Evolutionary conservation across 305 asterid genomes (phyloP).

Genomic region (Solanum hybrid): DNA sequence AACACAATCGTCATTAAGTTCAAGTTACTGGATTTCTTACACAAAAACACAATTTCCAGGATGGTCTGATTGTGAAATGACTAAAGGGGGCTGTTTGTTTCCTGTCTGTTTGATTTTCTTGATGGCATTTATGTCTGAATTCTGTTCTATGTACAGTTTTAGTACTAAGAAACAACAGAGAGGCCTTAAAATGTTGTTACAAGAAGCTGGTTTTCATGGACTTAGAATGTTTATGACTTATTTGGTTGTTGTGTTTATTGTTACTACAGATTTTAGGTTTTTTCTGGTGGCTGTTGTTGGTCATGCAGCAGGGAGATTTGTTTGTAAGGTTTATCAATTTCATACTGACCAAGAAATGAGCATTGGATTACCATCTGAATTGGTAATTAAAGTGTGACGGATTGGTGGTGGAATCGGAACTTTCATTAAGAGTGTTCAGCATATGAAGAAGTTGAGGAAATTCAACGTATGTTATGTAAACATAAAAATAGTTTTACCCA

Average conservation of each 20-base stretch:
- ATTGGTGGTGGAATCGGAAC: rapidly evolving
- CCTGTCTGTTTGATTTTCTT: neutral
- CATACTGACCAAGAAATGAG: neutral
- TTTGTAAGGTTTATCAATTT: neutral
- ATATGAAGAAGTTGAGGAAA: neutral
- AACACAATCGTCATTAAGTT: neutral
- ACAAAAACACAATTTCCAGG: conserved; percentile 40
- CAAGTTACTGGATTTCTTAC: conserved; percentile 40
- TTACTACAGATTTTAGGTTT: conserved; percentile 48
- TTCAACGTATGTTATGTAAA: neutral
- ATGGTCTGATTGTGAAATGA: conserved; percentile 34
- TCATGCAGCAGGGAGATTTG: conserved; percentile 31
- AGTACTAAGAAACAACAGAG: neutral
- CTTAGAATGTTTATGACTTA: conserved; percentile 54
- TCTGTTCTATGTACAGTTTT: neutral
- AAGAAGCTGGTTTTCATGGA: conserved; percentile 29
- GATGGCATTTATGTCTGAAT: neutral
- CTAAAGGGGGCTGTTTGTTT: conserved; percentile 1
- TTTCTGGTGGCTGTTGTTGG: conserved; percentile 45
- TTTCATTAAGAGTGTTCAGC: neutral
- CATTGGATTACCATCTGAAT: neutral
- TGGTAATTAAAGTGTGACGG: neutral
- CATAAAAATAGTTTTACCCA: neutral
- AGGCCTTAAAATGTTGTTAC: conserved; percentile 16
- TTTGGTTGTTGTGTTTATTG: conserved; percentile 37